A percentile compares a stretch with the other conserved stretches of the same genome.
Conservation (phyloP, 129 eudicot species). For the Kitagawia praeruptora region DNA sequence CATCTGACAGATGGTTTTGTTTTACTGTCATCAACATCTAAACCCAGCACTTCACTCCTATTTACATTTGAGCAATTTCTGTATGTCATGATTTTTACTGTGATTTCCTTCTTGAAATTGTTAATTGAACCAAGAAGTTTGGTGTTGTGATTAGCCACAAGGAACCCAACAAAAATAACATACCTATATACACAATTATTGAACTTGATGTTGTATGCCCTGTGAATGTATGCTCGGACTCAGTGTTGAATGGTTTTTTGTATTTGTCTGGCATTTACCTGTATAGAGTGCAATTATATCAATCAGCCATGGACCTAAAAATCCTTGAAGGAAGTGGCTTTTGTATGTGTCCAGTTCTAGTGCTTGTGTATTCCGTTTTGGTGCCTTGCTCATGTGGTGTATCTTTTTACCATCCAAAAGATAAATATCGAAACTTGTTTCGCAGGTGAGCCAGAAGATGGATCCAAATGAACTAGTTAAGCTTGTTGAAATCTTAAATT, state of each 20-base stretch:
- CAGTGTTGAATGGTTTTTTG: not conserved
- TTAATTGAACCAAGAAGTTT: not conserved
- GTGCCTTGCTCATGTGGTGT: not conserved
- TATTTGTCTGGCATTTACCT: not conserved
- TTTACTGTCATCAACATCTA: not conserved
- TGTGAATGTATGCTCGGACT: not conserved
- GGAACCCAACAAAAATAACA: not conserved
- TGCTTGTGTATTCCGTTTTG: not conserved
- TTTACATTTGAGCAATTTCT: not conserved
- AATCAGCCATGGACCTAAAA: not conserved
- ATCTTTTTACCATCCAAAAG: not conserved
- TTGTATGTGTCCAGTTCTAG: not conserved
- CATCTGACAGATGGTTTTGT: not conserved
- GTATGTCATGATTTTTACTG: not conserved
- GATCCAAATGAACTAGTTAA: constrained; percentile 8
- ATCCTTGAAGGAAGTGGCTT: not conserved
- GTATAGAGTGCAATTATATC: not conserved
- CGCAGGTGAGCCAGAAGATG: constrained; percentile 6
- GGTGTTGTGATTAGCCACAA: not conserved
- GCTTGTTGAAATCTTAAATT: constrained; percentile 4
- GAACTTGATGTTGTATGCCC: not conserved
- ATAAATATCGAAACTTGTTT: not conserved
- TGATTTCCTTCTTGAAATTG: not conserved
- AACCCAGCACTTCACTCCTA: not conserved
- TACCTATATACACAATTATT: not conserved